Evolutionary conservation across 805 yeast genomes (phyloP).

Genomic region (Starmerella bombicola): DNA sequence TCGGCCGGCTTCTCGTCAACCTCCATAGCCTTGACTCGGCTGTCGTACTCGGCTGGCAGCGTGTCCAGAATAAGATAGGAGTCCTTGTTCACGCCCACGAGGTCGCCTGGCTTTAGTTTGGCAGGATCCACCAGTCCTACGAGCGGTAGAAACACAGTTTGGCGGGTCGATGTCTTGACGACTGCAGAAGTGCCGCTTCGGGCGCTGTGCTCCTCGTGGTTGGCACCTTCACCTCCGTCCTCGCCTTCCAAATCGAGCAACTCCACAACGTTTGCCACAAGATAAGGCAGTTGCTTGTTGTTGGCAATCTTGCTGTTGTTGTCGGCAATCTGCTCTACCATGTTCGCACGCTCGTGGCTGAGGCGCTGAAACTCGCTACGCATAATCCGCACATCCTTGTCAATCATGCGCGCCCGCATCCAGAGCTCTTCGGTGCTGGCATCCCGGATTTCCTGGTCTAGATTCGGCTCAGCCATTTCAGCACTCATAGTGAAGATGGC

Average conservation of each 20-base stretch:
- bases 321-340: constrained; percentile 88
- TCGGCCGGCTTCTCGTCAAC: constrained; percentile 98
- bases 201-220: constrained; percentile 81
- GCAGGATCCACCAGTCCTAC: constrained; percentile 90
- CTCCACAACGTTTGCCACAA: constrained; percentile 95
- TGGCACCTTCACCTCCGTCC: constrained; percentile 78
- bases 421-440: constrained; percentile 71
- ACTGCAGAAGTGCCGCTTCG: constrained; percentile 96
- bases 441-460: constrained; percentile 70
- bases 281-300: constrained; percentile 87
- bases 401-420: constrained; percentile 76
- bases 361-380: constrained; percentile 81
- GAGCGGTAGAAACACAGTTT: constrained; percentile 89
- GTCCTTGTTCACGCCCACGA: constrained; percentile 96
- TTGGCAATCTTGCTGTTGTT: constrained; percentile 92
- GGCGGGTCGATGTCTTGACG: constrained; percentile 92
- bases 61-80: constrained; percentile 87
- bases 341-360: constrained; percentile 81
- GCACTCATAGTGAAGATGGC: constrained; percentile 14
- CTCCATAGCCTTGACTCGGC: constrained; percentile 97
- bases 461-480: constrained; percentile 35
- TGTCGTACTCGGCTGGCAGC: constrained; percentile 92
- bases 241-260: constrained; percentile 77
- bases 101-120: constrained; percentile 88
- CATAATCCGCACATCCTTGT: constrained; percentile 91